Conservation (phyloP, 2,329 filamentous ascomycete genomes). For the Cladosporium sp. region DNA sequence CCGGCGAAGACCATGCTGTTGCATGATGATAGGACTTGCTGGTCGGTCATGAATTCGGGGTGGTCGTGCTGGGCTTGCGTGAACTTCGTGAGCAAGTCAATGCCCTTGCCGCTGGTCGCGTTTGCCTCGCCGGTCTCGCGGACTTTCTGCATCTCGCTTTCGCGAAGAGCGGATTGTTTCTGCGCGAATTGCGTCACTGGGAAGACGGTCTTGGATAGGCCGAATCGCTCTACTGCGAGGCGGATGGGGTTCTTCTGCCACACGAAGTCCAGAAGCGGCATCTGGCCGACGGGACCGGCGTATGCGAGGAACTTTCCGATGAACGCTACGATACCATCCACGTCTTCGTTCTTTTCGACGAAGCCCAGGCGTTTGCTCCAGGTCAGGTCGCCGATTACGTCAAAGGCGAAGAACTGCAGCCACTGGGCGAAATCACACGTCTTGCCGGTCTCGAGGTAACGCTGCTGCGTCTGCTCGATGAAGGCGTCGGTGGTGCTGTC, state of each 20-base stretch:
- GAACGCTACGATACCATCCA: slow-evolving; percentile 71
- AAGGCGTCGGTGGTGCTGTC: slow-evolving; percentile 73
- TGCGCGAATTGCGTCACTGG: slow-evolving; percentile 72
- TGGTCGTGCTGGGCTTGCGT: slow-evolving; percentile 66
- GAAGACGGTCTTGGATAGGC: slow-evolving; percentile 67
- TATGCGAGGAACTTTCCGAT: slow-evolving; percentile 67
- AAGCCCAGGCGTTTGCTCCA: slow-evolving; percentile 76
- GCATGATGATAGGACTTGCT: slow-evolving; percentile 68
- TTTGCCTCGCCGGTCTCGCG: slow-evolving; percentile 41
- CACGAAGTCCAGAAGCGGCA: slow-evolving; percentile 68
- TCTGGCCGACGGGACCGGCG: slow-evolving; percentile 70
- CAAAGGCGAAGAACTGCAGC: slow-evolving; percentile 80
- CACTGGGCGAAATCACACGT: slow-evolving; percentile 67
- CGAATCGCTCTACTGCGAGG: slow-evolving; percentile 66
- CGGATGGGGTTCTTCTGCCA: slow-evolving; percentile 74
- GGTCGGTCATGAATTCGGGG: slow-evolving; percentile 70
- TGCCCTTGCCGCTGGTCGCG: slow-evolving; percentile 43
- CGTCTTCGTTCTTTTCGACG: slow-evolving; percentile 70
- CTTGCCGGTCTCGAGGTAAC: slow-evolving; percentile 43
- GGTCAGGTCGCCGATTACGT: slow-evolving; percentile 76
- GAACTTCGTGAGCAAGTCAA: slow-evolving; percentile 70
- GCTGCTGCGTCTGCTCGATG: slow-evolving; percentile 52
- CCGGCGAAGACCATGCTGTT: slow-evolving; percentile 73
- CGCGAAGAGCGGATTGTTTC: slow-evolving; percentile 65
- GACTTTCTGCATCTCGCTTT: slow-evolving; percentile 54